These are phyloP conservation scores for Sporisorium iseilematis-ciliati DNA, from an alignment of 1,284 basidiomycete species.

Conservation along the genomic window DNA sequence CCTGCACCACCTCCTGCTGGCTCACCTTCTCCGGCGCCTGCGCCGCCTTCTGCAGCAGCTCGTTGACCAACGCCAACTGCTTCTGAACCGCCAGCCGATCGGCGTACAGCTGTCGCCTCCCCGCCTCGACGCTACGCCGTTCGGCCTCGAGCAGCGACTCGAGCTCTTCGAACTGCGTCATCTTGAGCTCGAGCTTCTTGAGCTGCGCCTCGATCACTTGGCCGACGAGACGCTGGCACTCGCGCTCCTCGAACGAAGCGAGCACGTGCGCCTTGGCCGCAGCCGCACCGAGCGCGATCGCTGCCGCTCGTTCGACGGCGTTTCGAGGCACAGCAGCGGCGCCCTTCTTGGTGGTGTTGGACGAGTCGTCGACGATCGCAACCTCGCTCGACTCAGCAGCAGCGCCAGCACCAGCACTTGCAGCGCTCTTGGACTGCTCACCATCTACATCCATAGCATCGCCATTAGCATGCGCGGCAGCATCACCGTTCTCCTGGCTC, in stretches of 20 bases:
- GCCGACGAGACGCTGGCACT: constrained; percentile 84
- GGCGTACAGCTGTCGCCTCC: constrained; percentile 62
- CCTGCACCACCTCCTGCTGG: constrained; percentile 51
- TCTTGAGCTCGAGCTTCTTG: constrained; percentile 81
- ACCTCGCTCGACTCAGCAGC: constrained; percentile 13
- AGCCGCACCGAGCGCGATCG: constrained; percentile 80
- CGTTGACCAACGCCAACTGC: constrained; percentile 63
- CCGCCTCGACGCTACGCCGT: constrained; percentile 60
- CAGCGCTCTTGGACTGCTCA: constrained; percentile 36
- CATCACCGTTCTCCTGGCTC: constrained; percentile 70
- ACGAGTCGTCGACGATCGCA: constrained; percentile 9
- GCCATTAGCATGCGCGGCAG: constrained; percentile 71
- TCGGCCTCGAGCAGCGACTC: constrained; percentile 66
- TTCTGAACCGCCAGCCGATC: constrained; percentile 66
- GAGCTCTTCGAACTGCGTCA: constrained; percentile 67
- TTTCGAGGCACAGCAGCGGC: constrained; percentile 57
- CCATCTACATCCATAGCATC: constrained; percentile 62
- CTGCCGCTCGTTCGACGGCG: constrained; percentile 64
- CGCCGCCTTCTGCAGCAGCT: constrained; percentile 62
- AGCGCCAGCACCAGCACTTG: too few species aligned
- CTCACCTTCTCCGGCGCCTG: constrained; percentile 53
- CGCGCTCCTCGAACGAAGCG: constrained; percentile 84
- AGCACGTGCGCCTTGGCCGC: constrained; percentile 86
- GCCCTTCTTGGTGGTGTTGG: constrained; percentile 45
- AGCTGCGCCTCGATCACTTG: constrained; percentile 90